Evolutionary conservation across 176 grass and related monocot genomes (phyloP).

Genomic region (Carex scoparia): DNA sequence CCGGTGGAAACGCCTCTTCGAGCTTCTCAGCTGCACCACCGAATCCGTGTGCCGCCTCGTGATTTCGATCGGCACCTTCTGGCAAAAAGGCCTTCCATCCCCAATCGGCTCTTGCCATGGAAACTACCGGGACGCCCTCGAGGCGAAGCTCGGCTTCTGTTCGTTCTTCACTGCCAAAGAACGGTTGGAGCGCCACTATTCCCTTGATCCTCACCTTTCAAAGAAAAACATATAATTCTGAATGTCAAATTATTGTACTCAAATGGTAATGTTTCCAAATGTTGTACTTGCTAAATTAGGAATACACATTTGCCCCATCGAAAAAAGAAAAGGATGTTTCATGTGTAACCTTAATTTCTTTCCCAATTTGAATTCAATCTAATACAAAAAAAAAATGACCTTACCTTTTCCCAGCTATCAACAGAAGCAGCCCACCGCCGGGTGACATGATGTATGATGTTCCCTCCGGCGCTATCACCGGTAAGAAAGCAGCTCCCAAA

Average conservation of each 20-base stretch:
- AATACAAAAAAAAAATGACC: background rate
- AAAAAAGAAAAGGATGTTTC: too few relatives aligned
- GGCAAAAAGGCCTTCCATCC: constrained; percentile 30
- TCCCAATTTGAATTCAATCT: background rate
- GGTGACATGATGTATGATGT: constrained; percentile 67
- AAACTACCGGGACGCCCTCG: background rate
- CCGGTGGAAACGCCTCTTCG: constrained; percentile 36
- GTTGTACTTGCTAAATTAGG: too few relatives aligned
- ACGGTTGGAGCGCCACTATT: constrained; percentile 42
- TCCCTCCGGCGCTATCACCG: constrained; percentile 72
- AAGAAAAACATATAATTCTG: background rate
- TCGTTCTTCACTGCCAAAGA: constrained; percentile 34
- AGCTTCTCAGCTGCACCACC: background rate
- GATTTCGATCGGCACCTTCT: constrained; percentile 18
- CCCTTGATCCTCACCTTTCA: constrained; percentile 31
- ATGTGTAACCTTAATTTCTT: background rate
- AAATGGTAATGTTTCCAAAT: background rate
- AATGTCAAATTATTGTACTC: background rate
- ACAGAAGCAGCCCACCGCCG: constrained; percentile 29
- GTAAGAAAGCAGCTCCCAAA: constrained; percentile 48
- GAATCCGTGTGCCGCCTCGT: constrained; percentile 10
- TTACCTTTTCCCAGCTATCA: constrained; percentile 21
- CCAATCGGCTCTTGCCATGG: constrained; percentile 19
- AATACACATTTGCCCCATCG: too few relatives aligned
- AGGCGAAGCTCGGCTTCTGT: constrained; percentile 29